Conservation (phyloP, 331 rosid species). For the Erythrophleum ivorense region DNA sequence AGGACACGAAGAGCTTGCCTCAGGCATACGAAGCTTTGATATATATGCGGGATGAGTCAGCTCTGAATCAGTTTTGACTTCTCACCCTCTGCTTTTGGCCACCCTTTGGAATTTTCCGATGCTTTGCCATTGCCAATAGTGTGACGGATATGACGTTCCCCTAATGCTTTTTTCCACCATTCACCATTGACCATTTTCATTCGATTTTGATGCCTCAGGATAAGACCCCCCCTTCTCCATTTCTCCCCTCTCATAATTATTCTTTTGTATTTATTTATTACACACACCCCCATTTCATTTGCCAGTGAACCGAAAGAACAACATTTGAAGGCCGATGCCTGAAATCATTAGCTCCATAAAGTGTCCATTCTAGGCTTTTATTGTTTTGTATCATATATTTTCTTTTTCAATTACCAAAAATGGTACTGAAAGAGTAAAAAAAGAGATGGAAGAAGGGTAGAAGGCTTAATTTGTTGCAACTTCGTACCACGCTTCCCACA, state of each 20-base stretch:
- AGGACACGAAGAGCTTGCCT: neutral
- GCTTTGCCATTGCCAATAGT: neutral
- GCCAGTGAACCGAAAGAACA: neutral
- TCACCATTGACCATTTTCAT: conserved; percentile 19
- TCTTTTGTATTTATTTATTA: neutral
- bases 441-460: neutral
- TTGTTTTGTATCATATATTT: too few species aligned
- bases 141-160: conserved; percentile 2
- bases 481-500: neutral
- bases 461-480: neutral
- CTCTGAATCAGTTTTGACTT: conserved; percentile 42
- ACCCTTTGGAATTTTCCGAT: neutral
- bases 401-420: too few species aligned
- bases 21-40: neutral
- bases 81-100: neutral
- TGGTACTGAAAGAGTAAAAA: too few species aligned
- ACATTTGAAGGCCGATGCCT: neutral
- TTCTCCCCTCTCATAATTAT: conserved; percentile 23
- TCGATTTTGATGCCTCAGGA: neutral
- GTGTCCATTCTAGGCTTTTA: too few species aligned
- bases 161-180: neutral
- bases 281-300: neutral
- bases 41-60: conserved; percentile 49
- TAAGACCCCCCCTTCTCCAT: neutral
- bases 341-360: neutral